Evolutionary conservation across 2,329 filamentous ascomycete species (phyloP).

Genomic region (Leptodontidium sp.): DNA sequence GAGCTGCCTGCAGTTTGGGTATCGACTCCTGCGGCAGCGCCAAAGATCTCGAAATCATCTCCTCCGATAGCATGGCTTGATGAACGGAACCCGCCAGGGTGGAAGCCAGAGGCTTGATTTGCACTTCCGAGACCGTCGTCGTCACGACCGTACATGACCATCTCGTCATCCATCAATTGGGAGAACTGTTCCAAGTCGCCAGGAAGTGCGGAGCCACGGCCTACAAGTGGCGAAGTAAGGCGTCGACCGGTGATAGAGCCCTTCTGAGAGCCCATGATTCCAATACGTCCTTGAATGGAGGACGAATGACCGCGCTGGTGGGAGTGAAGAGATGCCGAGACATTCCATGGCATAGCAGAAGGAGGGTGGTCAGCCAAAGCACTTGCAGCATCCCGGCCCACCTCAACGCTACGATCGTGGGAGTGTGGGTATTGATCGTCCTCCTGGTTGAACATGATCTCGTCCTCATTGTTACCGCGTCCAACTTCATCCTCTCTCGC

Average conservation of each 20-base stretch:
- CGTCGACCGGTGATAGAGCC: slow-evolving; percentile 48
- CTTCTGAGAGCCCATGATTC: slow-evolving; percentile 28
- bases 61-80: slow-evolving; percentile 28
- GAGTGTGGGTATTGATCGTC: slow-evolving; percentile 16
- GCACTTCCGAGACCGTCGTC: slow-evolving; percentile 28
- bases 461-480: slow-evolving; percentile 42
- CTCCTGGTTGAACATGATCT: slow-evolving; percentile 17
- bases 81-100: slow-evolving; percentile 10
- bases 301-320: slow-evolving; percentile 53
- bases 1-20: slow-evolving; percentile 56
- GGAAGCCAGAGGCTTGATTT: slow-evolving; percentile 9
- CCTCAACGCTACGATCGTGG: slow-evolving; percentile 61
- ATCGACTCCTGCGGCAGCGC: slow-evolving; percentile 50
- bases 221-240: slow-evolving; percentile 66
- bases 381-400: slow-evolving; percentile 72
- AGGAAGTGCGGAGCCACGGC: slow-evolving; percentile 50
- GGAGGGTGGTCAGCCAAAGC: slow-evolving; percentile 73
- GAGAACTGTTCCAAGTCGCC: slow-evolving; percentile 40
- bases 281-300: slow-evolving; percentile 28
- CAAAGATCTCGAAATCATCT: slow-evolving; percentile 55
- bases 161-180: slow-evolving; percentile 35
- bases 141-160: slow-evolving; percentile 40
- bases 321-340: slow-evolving; percentile 61
- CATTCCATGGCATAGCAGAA: slow-evolving; percentile 75
- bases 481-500: slow-evolving; percentile 50